Base-by-base conservation (phyloP, 2,329 filamentous ascomycete genomes). In the Lecanicillium sp. region DNA sequence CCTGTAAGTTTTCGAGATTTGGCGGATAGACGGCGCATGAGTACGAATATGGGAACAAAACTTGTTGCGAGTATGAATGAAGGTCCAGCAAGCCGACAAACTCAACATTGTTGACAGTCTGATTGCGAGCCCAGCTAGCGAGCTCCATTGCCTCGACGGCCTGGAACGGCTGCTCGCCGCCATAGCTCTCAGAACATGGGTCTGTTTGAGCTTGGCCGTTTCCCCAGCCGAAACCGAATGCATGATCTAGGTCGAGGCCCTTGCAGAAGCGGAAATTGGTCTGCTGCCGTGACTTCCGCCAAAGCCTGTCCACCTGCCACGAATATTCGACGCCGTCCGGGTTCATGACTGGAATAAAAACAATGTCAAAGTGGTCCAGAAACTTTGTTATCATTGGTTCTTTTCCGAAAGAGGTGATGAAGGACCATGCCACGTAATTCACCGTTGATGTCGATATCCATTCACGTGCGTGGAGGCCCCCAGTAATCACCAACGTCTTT, bases 371-470 rank as follows among this genome's bases (percentile, higher is more conserved):
- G 39, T 83, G 71, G 45, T 92, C 73, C 4, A 98, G 71, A 8
- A 96, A 70, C 43, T 80, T 82, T 15, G 84, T 89, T 38, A 94
- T 80, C 60, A 65, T 71, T 45, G 53, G 72, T 61, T 74, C 69
- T 47, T 86, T 85, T 43, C 84, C 85, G 57, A 90, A 94, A 4
- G 79, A 76, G 1, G 84, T 89, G 51, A 95, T 85, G 34, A 96
- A 71, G 13, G 78, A 85, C 75, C 92, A 95, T 9, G 90, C 87
- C 20, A 95, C 67, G 52, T 94, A 96, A 51, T 83, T 94, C 37
- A 94, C 86, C 0, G 88, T 94, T 52, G 83, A 92, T 1, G 83
- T 88, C 33, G 87, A 86, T 48, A 98, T 94, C 92, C 92, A 98
- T 67, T 98, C 92, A 28, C 92, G 78, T 3, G 89, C 90, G 59